Percentiles rank a stretch among this genome's conserved stretches.
phyloP scores from a whole-genome alignment of 2,329 filamentous ascomycete species.

The Trichoderma sp. region DNA sequence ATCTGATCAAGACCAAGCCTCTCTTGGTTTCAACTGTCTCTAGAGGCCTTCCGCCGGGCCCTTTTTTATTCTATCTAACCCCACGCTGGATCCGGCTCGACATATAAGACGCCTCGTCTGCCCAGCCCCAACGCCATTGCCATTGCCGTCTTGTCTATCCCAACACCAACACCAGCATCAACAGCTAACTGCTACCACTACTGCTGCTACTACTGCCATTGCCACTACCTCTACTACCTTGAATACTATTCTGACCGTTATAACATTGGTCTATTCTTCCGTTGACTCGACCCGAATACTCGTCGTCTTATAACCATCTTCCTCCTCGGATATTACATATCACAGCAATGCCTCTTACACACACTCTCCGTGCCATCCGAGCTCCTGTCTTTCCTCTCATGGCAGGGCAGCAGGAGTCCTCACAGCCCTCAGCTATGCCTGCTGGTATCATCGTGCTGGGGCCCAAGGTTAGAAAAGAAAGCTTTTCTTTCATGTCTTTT shows the following conservation, averaged over 20 bases:
- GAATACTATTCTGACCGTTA: not conserved
- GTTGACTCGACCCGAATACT: not conserved
- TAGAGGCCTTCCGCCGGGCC: conserved; percentile 9
- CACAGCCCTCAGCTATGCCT: not conserved
- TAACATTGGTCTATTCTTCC: not conserved
- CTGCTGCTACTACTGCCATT: not conserved
- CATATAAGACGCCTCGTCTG: conserved; percentile 21
- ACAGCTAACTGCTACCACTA: not conserved
- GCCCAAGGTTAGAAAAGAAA: conserved; percentile 28
- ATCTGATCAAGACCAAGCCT: conserved; percentile 26
- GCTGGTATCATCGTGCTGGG: conserved; percentile 27
- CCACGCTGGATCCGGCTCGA: conserved; percentile 17
- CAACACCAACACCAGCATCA: not conserved
- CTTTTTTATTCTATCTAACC: conserved; percentile 14
- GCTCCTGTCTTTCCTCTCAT: conserved; percentile 13
- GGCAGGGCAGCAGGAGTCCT: not conserved
- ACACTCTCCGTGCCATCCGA: conserved; percentile 11
- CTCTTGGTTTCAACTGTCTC: conserved; percentile 25
- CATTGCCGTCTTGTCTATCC: not conserved
- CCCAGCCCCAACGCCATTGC: conserved; percentile 12
- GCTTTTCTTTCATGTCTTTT: not conserved
- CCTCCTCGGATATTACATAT: not conserved
- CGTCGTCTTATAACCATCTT: not conserved
- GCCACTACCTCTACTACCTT: not conserved
- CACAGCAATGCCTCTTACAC: conserved; percentile 24